Evolutionary conservation across 192 early-diverging fungal species (phyloP), one percentile per base, ranked within the genome.

Genomic region (Haplosporangium gracile): DNA sequence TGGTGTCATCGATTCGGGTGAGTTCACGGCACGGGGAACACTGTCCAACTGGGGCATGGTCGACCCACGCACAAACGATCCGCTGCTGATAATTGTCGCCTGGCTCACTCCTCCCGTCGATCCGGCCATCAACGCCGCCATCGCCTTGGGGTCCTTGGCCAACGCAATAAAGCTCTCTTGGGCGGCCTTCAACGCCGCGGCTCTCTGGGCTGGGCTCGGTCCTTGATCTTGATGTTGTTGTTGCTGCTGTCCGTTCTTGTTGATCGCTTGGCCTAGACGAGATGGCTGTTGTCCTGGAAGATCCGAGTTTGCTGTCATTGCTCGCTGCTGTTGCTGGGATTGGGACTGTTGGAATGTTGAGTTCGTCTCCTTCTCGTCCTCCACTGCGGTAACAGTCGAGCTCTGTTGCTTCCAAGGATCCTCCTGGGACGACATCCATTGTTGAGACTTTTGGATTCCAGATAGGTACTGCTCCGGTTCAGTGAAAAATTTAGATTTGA

Each of bases 131-230:
- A 84, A 70, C 6, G 72, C 73, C 1, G 70, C 77, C 69, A 84
- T 26, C 0, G 73, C 74, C 51, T 79, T 57, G 74, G 78, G 78
- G 69, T 80, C 83, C 77, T 79, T 84, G 72, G 78, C 74, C 39
- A 85, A 16, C 0, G 83, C 83, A 45, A 76, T 47, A 47, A 79
- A 80, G 60, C 83, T 80, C 68, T 76, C 83, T 39, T 69, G 57
- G 1, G 83, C 83, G 15, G 79, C 78, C 47, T 57, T 71, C 69
- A 80, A 68, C 29, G 83, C 83, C 15, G 78, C 83, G 22, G 73
- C 83, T 38, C 70, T 75, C 78, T 85, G 83, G 11, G 78, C 83
- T 16, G 29, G 78, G 43, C 74, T 85, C 26, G 83, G 83, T 82
- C 81, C 81, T 72, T 71, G 70, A 39, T 71, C 70, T 22, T 39